Conservation (phyloP, 352 stramenopile species). For the Pythium vanterpoolii region DNA sequence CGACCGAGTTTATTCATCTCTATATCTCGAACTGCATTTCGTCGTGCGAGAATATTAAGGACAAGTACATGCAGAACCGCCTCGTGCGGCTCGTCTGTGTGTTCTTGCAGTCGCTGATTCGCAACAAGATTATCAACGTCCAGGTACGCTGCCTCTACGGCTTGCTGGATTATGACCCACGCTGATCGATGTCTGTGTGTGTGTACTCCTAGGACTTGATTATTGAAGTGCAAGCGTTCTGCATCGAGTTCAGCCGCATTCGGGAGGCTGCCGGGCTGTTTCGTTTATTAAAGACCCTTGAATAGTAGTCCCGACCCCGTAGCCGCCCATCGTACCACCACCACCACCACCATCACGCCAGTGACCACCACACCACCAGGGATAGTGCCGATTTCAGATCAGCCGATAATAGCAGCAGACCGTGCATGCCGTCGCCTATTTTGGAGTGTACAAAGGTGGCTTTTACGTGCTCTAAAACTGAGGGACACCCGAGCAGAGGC, state of each 20-base stretch:
- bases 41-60: conserved; percentile 97
- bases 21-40: conserved; percentile 99
- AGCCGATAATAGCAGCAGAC: conserved; percentile 7
- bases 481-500: conserved; percentile 62
- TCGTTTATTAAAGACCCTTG: conserved; percentile 95
- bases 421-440: conserved; percentile 11
- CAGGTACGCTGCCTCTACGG: conserved; percentile 57
- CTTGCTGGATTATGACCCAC: background rate
- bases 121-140: conserved; percentile 99
- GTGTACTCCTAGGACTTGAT: conserved; percentile 88
- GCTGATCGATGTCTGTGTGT: background rate
- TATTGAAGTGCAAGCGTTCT: conserved; percentile 99
- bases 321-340: conserved; percentile 15
- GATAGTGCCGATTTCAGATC: conserved; percentile 12
- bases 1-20: conserved; percentile 98
- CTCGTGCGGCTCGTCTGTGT: conserved; percentile 98
- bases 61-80: conserved; percentile 98
- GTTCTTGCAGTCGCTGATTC: conserved; percentile 97
- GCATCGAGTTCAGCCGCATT: conserved; percentile 98
- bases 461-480: conserved; percentile 48
- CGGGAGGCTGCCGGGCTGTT: conserved; percentile 96
- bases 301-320: conserved; percentile 59
- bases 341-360: conserved; percentile 9
- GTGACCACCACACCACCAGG: conserved; percentile 9
- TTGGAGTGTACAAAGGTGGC: background rate